phyloP scores from a whole-genome alignment of 2,329 filamentous ascomycete genomes.

The Neofusicoccum kwambonambiense region DNA sequence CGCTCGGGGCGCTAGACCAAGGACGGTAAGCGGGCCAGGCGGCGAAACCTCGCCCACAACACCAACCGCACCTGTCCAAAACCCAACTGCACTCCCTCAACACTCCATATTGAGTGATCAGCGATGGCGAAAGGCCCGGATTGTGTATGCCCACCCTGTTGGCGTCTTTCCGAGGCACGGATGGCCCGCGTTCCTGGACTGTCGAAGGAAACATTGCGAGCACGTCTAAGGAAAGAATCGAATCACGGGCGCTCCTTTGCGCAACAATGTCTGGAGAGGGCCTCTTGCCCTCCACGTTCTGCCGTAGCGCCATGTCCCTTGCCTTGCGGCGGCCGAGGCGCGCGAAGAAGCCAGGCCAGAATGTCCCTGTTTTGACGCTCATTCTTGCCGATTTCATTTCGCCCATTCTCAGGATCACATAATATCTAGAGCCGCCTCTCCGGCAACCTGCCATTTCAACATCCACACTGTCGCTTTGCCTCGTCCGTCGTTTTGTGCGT shows the following conservation, averaged over 20 bases:
- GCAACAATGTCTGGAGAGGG: neutral
- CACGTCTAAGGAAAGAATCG: neutral
- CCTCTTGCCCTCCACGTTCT: neutral
- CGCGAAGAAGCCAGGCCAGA: neutral
- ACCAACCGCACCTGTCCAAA: neutral
- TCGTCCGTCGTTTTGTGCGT: neutral
- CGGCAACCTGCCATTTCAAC: neutral
- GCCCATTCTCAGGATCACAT: neutral
- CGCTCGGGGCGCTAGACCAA: neutral
- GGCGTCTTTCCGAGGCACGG: neutral
- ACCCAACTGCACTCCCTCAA: neutral
- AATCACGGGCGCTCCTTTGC: neutral
- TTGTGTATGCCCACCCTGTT: neutral
- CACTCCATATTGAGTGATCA: neutral
- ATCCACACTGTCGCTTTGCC: neutral
- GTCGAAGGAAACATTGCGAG: neutral
- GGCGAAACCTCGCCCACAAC: neutral
- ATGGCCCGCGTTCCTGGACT: neutral
- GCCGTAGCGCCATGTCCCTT: neutral
- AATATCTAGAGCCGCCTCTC: neutral
- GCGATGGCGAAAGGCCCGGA: neutral
- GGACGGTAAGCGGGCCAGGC: neutral
- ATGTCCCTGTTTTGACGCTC: constrained; percentile 7
- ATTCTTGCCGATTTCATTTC: constrained; percentile 1
- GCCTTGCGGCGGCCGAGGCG: constrained; percentile 8